These are phyloP conservation scores for Huntiella decipiens DNA, from an alignment of 2,329 filamentous ascomycete species.

Conservation along the genomic window DNA sequence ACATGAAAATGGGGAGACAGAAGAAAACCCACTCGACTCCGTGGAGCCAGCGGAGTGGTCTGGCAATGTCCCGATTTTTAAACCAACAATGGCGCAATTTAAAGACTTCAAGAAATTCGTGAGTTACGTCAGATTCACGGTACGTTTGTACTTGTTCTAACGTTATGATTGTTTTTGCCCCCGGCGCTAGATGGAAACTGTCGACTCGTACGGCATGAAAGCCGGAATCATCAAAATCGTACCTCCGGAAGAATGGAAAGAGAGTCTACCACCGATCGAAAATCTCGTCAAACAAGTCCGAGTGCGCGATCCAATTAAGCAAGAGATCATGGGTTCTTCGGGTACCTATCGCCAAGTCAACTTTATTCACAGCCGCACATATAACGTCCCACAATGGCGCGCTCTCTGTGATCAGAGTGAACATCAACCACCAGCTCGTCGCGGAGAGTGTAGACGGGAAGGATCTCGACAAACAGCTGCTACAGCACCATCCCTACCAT, in stretches of 20 bases:
- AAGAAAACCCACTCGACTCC: slow-evolving; percentile 49
- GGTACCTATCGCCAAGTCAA: slow-evolving; percentile 95
- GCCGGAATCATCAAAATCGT: slow-evolving; percentile 94
- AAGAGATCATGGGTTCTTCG: slow-evolving; percentile 91
- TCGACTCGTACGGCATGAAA: slow-evolving; percentile 92
- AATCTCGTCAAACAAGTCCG: slow-evolving; percentile 78
- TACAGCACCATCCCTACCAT: neutral
- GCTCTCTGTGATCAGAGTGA: slow-evolving; percentile 84
- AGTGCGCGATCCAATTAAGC: slow-evolving; percentile 92
- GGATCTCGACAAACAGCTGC: slow-evolving; percentile 23
- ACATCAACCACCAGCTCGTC: slow-evolving; percentile 80
- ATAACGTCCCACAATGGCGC: slow-evolving; percentile 94
- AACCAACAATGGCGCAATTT: slow-evolving; percentile 88
- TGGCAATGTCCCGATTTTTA: slow-evolving; percentile 83
- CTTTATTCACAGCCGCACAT: slow-evolving; percentile 85
- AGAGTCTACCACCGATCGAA: slow-evolving; percentile 57
- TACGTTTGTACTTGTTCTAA: neutral
- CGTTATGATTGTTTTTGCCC: neutral
- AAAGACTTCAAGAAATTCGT: slow-evolving; percentile 84
- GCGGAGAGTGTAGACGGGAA: slow-evolving; percentile 59
- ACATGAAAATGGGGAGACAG: neutral
- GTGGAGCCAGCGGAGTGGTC: slow-evolving; percentile 77
- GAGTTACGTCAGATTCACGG: slow-evolving; percentile 17
- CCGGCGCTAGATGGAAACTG: slow-evolving; percentile 46
- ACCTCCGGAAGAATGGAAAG: slow-evolving; percentile 82